Conservation (phyloP, 176 grass and related monocot genomes). For the Canna indica region DNA sequence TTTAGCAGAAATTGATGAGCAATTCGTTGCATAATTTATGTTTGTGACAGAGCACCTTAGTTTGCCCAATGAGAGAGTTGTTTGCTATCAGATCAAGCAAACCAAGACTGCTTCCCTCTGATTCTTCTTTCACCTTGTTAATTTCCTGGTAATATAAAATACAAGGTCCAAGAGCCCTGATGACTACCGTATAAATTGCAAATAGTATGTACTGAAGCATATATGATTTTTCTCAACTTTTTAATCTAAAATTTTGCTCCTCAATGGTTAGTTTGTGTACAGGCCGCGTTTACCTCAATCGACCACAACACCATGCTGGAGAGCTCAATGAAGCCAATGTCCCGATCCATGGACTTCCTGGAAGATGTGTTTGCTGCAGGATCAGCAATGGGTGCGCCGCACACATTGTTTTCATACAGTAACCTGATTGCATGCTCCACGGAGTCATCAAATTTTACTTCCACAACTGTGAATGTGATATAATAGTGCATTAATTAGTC, state of each 20-base stretch:
- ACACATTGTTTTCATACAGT: constrained; percentile 26
- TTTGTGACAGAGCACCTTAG: not conserved
- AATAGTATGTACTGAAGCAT: no score
- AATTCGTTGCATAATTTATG: not conserved
- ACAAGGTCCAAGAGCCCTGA: not conserved
- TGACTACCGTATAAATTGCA: no score
- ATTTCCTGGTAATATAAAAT: not conserved
- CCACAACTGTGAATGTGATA: constrained; percentile 22
- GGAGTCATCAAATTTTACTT: constrained; percentile 30
- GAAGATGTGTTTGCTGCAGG: constrained; percentile 16
- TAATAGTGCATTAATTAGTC: no score
- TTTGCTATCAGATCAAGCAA: constrained; percentile 10
- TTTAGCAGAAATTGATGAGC: not conserved
- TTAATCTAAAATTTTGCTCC: no score
- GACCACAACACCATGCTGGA: constrained; percentile 35
- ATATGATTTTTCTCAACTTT: no score
- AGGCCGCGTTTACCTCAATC: constrained; percentile 31
- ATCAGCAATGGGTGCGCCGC: constrained; percentile 35
- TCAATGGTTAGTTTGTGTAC: not conserved
- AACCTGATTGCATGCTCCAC: constrained; percentile 31
- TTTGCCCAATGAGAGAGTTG: not conserved
- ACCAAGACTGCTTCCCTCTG: not conserved
- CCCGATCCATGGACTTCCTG: constrained; percentile 38
- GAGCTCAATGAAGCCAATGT: constrained; percentile 42
- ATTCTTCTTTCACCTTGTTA: constrained; percentile 1